Evolutionary conservation across 2,329 filamentous ascomycete genomes (phyloP), one percentile per base, ranked within the genome.

Genomic region (Verticillium tricorpus): DNA sequence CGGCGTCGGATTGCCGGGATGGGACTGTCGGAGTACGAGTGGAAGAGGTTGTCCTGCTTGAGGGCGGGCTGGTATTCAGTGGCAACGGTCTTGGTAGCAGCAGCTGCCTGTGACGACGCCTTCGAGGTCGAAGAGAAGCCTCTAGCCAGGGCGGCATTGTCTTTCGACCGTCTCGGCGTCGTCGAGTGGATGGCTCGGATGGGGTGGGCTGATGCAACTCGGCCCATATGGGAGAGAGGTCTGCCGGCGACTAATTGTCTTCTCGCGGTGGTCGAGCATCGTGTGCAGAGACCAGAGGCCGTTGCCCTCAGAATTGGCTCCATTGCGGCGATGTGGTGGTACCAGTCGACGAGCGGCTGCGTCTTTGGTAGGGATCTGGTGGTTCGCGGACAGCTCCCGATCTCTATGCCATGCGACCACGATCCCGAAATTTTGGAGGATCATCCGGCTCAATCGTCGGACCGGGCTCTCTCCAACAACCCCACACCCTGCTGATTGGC

Each of bases 21-120:
- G 9, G 96, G 95, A 15, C 95, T 99, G 66, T 89, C 83, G 39
- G 92, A 91, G 75, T 95, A 96, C 11, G 92, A 87, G 76, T 99
- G 94, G 81, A 98, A 99, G 61, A 99, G 88, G 73, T 97, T 90
- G 77, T 96, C 87, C 58, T 87, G 83, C 65, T 81, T 81, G 31
- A 96, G 82, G 63, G 19, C 67, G 66, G 9, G 73, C 60, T 1
- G 70, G 34, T 52, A 52, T 12, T 69, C 61, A 7, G 69, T 59
- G 12, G 62, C 61, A 12, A 63, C 59, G 28, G 68, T 68, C n/a
- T 52, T 52, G 45, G 45, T 9, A n/a, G 66, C 57, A 11, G 70
- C 67, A 15, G 67, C 64, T 37, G 72, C 71, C 61, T 74, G 72
- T 2, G 69, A 68, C 14, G 67, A 66, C 4, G 59, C 58, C 7